Percentiles rank a stretch among this genome's conserved stretches.
Conservation (phyloP, 306 rosid genomes). For the Gillenia trifoliata region DNA sequence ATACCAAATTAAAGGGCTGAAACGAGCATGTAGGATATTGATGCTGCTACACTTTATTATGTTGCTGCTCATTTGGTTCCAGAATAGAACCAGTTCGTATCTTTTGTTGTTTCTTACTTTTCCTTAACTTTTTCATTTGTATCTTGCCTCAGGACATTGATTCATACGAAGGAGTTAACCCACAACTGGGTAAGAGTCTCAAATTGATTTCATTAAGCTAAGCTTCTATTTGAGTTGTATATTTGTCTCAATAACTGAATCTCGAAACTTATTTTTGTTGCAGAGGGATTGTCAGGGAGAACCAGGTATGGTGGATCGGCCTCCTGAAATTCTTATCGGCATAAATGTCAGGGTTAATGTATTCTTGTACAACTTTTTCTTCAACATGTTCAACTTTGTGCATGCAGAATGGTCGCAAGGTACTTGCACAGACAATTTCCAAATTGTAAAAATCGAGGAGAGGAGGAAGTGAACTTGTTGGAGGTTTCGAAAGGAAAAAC, state of each 20-base stretch:
- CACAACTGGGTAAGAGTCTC: conserved; percentile 45
- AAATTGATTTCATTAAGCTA: conserved; percentile 13
- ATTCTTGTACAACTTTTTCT: conserved; percentile 12
- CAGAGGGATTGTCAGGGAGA: conserved; percentile 68
- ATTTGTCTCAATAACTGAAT: conserved; percentile 15
- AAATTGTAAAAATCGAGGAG: conserved; percentile 20
- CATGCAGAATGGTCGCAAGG: conserved; percentile 54
- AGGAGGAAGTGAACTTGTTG: conserved; percentile 42
- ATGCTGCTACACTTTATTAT: neutral
- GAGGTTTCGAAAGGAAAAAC: conserved; percentile 33
- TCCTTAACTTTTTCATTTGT: neutral
- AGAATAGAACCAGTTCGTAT: neutral
- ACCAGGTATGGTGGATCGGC: conserved; percentile 50
- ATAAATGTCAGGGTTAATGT: neutral
- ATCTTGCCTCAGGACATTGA: conserved; percentile 41
- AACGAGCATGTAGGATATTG: neutral
- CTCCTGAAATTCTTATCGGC: conserved; percentile 13
- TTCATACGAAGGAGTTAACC: conserved; percentile 27
- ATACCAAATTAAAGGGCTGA: neutral
- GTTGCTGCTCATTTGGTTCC: neutral
- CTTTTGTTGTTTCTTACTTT: neutral
- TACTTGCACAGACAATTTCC: conserved; percentile 42
- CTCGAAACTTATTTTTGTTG: conserved; percentile 30
- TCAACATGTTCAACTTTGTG: conserved; percentile 12
- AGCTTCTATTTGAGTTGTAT: conserved; percentile 13